phyloP scores from a whole-genome alignment of 2,329 filamentous ascomycete species.

The Epichloe festucae region DNA sequence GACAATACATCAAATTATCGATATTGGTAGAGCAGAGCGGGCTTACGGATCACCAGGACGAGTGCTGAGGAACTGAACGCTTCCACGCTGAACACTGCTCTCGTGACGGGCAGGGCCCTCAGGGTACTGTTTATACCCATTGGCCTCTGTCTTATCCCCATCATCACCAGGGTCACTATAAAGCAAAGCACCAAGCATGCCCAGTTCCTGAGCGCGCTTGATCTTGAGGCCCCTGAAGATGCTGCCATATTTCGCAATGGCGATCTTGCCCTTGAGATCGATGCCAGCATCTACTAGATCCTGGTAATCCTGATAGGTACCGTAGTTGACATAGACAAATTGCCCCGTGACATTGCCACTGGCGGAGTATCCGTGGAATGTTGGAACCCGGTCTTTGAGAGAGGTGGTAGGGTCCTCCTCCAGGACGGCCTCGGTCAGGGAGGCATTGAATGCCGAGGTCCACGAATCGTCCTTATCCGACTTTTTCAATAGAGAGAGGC shows the following conservation, averaged over 20 bases:
- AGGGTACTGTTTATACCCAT: slow-evolving; percentile 70
- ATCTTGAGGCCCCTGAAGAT: slow-evolving; percentile 87
- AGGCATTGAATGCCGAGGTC: slow-evolving; percentile 64
- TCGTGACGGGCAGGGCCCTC: slow-evolving; percentile 78
- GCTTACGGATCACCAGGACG: slow-evolving; percentile 54
- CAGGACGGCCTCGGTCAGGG: slow-evolving; percentile 71
- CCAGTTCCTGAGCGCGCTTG: slow-evolving; percentile 81
- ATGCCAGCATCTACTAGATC: slow-evolving; percentile 66
- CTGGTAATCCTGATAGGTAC: slow-evolving; percentile 74
- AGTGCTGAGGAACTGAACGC: slow-evolving; percentile 65
- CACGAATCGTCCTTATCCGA: slow-evolving; percentile 27
- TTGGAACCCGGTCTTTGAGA: slow-evolving; percentile 61
- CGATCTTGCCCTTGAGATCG: slow-evolving; percentile 71
- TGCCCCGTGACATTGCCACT: slow-evolving; percentile 80
- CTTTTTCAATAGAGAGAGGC: slow-evolving; percentile 49
- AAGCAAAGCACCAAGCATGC: slow-evolving; percentile 73
- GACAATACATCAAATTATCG: neutral
- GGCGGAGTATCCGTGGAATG: slow-evolving; percentile 90
- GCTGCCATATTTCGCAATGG: slow-evolving; percentile 70
- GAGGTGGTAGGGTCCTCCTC: slow-evolving; percentile 70
- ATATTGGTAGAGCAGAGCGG: neutral
- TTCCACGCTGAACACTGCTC: slow-evolving; percentile 81
- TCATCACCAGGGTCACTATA: slow-evolving; percentile 88
- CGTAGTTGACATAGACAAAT: slow-evolving; percentile 86
- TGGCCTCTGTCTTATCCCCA: slow-evolving; percentile 64